A percentile compares a stretch with the other conserved stretches of the same genome.
These are phyloP conservation scores for Pseudonitzschia delicatissima DNA, from an alignment of 108 stramenopile genomes.

Conservation along the genomic window DNA sequence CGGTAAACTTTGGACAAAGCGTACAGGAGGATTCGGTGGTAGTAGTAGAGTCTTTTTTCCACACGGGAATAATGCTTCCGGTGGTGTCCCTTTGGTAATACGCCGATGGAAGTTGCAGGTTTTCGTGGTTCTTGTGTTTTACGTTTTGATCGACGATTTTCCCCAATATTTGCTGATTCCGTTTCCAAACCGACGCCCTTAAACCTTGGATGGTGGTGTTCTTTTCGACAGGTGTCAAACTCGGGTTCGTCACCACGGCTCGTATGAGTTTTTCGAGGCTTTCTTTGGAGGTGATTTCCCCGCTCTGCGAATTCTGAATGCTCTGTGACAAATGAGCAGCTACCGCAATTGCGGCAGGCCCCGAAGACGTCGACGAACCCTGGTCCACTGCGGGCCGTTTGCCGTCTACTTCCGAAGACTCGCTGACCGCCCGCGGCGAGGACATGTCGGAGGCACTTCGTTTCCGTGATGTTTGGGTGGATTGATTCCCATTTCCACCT, in stretches of 20 bases:
- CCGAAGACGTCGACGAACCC: not conserved
- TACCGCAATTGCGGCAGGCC: not conserved
- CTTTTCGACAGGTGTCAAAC: conserved; percentile 62
- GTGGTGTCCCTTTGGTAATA: conserved; percentile 61
- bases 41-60: conserved; percentile 21
- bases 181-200: conserved; percentile 79
- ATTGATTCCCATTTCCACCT: no score
- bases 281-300: conserved; percentile 58
- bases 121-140: not conserved
- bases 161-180: conserved; percentile 61
- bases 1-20: conserved; percentile 62
- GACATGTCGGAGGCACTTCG: no score
- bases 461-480: no score
- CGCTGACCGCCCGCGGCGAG: no score
- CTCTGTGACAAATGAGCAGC: conserved; percentile 1
- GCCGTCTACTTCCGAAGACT: not conserved
- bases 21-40: not conserved
- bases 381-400: not conserved
- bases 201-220: conserved; percentile 84
- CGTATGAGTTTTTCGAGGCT: conserved; percentile 85
- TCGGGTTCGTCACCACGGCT: conserved; percentile 74
- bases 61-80: conserved; percentile 53
- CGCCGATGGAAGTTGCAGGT: conserved; percentile 46
- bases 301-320: conserved; percentile 1
- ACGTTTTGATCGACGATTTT: conserved; percentile 3